Evolutionary conservation across 495 filamentous ascomycete genomes (phyloP).

Genomic region (Chaetomium cochliodes): DNA sequence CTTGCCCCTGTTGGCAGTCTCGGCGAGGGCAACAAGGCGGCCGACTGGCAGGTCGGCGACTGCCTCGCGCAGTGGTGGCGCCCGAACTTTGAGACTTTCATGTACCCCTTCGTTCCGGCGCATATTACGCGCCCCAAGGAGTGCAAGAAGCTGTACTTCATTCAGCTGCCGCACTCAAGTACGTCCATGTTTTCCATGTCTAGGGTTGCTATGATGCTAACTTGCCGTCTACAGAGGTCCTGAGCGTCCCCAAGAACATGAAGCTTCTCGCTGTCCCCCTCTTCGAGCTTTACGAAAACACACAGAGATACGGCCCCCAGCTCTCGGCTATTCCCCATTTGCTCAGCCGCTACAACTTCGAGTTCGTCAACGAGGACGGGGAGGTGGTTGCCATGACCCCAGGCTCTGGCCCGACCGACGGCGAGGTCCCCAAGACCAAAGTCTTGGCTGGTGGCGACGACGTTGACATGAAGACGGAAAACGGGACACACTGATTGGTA

Average conservation of each 20-base stretch:
- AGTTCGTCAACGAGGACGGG: slow-evolving; percentile 94
- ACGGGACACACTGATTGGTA: slow-evolving; percentile 28
- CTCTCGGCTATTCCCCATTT: slow-evolving; percentile 93
- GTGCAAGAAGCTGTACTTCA: slow-evolving; percentile 98
- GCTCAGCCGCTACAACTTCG: slow-evolving; percentile 92
- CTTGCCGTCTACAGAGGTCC: slow-evolving; percentile 63
- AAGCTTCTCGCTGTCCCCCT: slow-evolving; percentile 94
- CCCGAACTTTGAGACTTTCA: slow-evolving; percentile 98
- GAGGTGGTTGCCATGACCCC: slow-evolving; percentile 85
- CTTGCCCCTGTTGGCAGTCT: slow-evolving; percentile 87
- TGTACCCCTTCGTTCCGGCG: slow-evolving; percentile 96
- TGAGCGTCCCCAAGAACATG: slow-evolving; percentile 99
- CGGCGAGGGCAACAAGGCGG: slow-evolving; percentile 81
- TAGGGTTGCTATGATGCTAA: slow-evolving; percentile 23
- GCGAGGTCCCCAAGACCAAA: slow-evolving; percentile 62
- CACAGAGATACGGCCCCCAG: slow-evolving; percentile 88
- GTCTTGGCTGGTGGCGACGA: slow-evolving; percentile 76
- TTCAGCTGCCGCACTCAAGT: slow-evolving; percentile 90
- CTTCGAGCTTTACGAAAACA: slow-evolving; percentile 98
- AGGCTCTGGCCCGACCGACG: slow-evolving; percentile 52
- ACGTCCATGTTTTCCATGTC: slow-evolving; percentile 38
- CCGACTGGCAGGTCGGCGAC: slow-evolving; percentile 91
- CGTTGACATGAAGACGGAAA: slow-evolving; percentile 49
- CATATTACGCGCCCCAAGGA: slow-evolving; percentile 97
- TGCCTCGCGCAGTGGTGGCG: slow-evolving; percentile 98